Evolutionary conservation across 2,329 filamentous ascomycete species (phyloP).

Genomic region (Lachnellula occidentalis): DNA sequence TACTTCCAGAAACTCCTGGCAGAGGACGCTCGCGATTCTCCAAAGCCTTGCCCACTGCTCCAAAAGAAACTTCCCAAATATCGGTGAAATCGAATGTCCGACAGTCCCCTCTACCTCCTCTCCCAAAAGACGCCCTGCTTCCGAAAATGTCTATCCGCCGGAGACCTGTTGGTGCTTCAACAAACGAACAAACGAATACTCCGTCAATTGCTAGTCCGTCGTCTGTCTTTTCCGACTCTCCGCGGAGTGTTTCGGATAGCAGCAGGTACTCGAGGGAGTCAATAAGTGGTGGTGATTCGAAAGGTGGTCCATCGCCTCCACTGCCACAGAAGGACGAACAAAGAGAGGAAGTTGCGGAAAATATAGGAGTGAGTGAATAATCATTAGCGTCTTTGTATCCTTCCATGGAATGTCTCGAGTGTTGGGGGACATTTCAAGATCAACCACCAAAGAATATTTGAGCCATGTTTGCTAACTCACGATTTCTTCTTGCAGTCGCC

Average conservation of each 20-base stretch:
- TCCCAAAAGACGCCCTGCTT: slow-evolving; percentile 14
- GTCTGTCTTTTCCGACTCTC: slow-evolving; percentile 25
- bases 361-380: not conserved
- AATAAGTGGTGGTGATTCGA: slow-evolving; percentile 22
- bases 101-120: slow-evolving; percentile 20
- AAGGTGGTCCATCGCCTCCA: slow-evolving; percentile 16
- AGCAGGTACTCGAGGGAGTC: slow-evolving; percentile 22
- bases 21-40: slow-evolving; percentile 25
- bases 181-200: slow-evolving; percentile 7
- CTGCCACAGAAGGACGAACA: slow-evolving; percentile 22
- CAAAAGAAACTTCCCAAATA: slow-evolving; percentile 8
- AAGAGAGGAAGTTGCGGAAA: slow-evolving; percentile 1
- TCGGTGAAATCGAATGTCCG: slow-evolving; percentile 6
- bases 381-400: not conserved
- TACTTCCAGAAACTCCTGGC: slow-evolving; percentile 14
- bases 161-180: slow-evolving; percentile 22
- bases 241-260: slow-evolving; percentile 19
- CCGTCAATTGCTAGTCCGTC: slow-evolving; percentile 21
- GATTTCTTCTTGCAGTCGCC: not conserved
- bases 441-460: not conserved
- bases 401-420: too few relatives aligned
- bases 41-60: slow-evolving; percentile 22
- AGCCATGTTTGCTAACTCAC: not conserved
- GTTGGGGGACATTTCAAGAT: too few relatives aligned
- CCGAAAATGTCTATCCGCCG: slow-evolving; percentile 22